phyloP scores from a whole-genome alignment of 2,329 filamentous ascomycete species.

The Aspergillaceae sp. region DNA sequence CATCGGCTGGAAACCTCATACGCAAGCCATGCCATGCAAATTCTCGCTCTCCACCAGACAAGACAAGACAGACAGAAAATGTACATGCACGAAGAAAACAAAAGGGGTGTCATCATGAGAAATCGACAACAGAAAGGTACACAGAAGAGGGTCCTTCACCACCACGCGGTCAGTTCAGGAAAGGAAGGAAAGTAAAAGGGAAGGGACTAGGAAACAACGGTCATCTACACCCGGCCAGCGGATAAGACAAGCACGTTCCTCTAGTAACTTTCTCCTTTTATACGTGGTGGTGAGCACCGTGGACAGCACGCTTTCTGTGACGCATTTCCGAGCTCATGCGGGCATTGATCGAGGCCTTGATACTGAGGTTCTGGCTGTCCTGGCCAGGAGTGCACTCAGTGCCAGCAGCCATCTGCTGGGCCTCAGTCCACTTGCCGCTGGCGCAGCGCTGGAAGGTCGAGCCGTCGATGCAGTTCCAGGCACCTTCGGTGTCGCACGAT shows the following conservation, averaged over 20 bases:
- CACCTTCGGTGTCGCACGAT: constrained; percentile 38
- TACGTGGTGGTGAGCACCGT: constrained; percentile 15
- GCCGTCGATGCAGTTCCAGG: constrained; percentile 52
- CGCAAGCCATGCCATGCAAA: constrained; percentile 1
- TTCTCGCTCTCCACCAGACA: neutral
- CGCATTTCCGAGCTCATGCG: constrained; percentile 20
- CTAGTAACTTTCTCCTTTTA: constrained; percentile 6
- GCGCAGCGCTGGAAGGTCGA: constrained; percentile 54
- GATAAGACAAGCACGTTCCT: constrained; percentile 1
- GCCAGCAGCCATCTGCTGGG: constrained; percentile 45
- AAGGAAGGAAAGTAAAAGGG: constrained; percentile 8
- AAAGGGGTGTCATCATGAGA: constrained; percentile 1
- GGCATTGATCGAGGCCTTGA: constrained; percentile 17
- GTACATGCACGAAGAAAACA: constrained; percentile 8
- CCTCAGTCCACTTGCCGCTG: constrained; percentile 47
- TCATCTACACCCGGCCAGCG: constrained; percentile 11
- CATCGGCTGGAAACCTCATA: neutral
- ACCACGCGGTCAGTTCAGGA: neutral
- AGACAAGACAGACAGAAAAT: neutral
- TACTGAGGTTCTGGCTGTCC: constrained; percentile 16
- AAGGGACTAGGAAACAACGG: neutral
- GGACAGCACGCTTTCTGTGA: constrained; percentile 16
- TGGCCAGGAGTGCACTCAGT: constrained; percentile 43
- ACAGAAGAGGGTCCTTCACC: constrained; percentile 6
- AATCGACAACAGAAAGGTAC: constrained; percentile 5